These are phyloP conservation scores for Eugenia klotzschiana DNA, from an alignment of 441 rosid genomes.

Conservation along the genomic window DNA sequence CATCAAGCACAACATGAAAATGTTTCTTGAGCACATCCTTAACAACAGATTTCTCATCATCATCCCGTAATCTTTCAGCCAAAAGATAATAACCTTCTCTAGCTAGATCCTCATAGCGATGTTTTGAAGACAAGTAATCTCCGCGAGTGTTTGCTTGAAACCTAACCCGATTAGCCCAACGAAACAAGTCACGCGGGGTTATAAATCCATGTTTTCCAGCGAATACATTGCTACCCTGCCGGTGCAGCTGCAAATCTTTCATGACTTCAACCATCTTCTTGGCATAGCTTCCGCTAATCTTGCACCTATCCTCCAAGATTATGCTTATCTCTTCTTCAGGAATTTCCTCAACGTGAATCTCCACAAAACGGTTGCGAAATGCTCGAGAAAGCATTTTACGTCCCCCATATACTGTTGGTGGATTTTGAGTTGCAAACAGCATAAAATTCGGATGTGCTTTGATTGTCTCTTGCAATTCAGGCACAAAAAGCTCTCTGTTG, in stretches of 20 bases:
- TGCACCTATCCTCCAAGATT: constrained; percentile 56
- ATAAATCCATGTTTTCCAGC: constrained; percentile 99
- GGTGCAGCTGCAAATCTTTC: constrained; percentile 85
- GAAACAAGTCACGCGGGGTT: constrained; percentile 93
- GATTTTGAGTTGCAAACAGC: constrained; percentile 99
- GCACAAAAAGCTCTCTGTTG: constrained; percentile 91
- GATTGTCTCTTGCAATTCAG: constrained; percentile 68
- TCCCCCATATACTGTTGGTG: constrained; percentile 92
- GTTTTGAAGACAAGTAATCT: constrained; percentile 20
- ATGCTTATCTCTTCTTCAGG: constrained; percentile 77
- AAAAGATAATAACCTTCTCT: constrained; percentile 88
- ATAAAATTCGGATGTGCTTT: constrained; percentile 86
- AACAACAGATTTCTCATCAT: constrained; percentile 67
- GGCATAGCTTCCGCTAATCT: constrained; percentile 70
- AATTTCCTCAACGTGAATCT: constrained; percentile 96
- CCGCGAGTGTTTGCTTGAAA: not conserved
- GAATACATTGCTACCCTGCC: constrained; percentile 92
- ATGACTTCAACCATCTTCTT: constrained; percentile 80
- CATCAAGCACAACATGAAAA: constrained; percentile 47
- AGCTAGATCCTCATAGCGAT: constrained; percentile 75
- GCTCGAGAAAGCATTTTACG: constrained; percentile 98
- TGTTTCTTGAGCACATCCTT: constrained; percentile 66
- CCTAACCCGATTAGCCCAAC: constrained; percentile 90
- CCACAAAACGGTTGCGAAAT: constrained; percentile 96
- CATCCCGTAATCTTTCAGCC: constrained; percentile 93